Evolutionary conservation across 805 yeast species (phyloP), one percentile per base, ranked within the genome.

Genomic region (Brettanomyces bruxellensis): DNA sequence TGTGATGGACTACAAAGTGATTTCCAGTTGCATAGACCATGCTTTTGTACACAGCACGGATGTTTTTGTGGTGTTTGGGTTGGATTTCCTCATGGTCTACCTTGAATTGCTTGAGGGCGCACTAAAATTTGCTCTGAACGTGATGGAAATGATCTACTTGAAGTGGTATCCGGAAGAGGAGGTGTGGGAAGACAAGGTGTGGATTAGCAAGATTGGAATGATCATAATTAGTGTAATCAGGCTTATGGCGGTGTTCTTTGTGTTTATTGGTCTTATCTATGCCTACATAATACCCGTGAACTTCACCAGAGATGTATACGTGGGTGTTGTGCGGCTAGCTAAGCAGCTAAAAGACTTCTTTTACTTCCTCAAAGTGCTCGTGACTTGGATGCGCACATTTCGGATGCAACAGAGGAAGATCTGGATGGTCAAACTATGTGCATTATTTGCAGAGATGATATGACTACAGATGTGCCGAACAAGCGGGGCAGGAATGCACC

Each of bases 401-500:
- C 68, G 6, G 74, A 78, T 49, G 95, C 96, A 3, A 68, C 81
- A 1, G 69, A 62, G 11, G 76, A 67, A 28, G 90, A 86, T 40
- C 68, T 86, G 47, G 75, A 67, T 5, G 72, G 79, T 18, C 81
- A 77, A 51, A 83, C 82, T 60, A 59, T 86, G 25, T 85, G 99
- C 65, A 88, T 88, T 50, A 84, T 91, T 38, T 91, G 99, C 66
- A 79, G 95, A 55, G 98, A 93, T 54, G 95, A 87, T 50, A 83
- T 91, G 91, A 62, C 70, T 5, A 58, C 79, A 1, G 68, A 61
- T 3, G 72, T 60, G 2, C 47, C 57, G 3, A 49, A 42, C 8
- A 49, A 45, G 3, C 47, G 41, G 25, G 62, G 48, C 47, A 70
- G 85, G 47, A 65, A 66, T 40, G 69, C 66, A 43, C 96, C 98